A percentile compares a stretch with the other conserved stretches of the same genome.
Conservation (phyloP, 805 yeast species). For the Saccharomyces paradoxus region DNA sequence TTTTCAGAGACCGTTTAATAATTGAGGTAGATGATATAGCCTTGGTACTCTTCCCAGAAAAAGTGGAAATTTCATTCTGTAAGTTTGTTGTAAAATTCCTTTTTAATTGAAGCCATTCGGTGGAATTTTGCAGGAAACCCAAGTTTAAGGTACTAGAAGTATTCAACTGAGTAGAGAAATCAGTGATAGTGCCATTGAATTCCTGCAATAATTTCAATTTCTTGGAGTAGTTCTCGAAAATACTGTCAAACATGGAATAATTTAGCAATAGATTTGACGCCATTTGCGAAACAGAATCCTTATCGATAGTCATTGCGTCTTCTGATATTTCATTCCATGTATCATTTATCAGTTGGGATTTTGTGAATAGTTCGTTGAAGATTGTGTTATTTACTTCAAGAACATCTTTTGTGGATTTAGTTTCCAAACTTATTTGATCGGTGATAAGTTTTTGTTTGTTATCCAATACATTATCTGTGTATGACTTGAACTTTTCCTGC, state of each 20-base stretch:
- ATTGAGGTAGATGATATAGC: neutral
- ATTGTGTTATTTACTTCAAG: constrained; percentile 7
- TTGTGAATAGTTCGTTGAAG: constrained; percentile 5
- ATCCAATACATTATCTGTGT: constrained; percentile 5
- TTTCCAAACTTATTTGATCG: neutral
- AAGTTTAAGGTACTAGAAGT: neutral
- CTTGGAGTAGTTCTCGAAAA: constrained; percentile 2
- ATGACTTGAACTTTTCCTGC: constrained; percentile 1
- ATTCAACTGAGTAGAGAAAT: neutral
- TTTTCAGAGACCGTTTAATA: neutral
- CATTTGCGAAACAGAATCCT: neutral
- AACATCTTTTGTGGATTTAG: constrained; percentile 1
- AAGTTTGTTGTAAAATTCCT: neutral
- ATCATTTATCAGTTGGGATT: constrained; percentile 11
- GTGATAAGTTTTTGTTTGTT: neutral
- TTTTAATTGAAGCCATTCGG: neutral
- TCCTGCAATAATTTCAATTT: neutral
- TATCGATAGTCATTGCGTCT: constrained; percentile 7
- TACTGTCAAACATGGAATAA: constrained; percentile 7
- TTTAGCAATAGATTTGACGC: constrained; percentile 6
- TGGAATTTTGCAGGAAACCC: neutral
- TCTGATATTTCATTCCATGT: constrained; percentile 8
- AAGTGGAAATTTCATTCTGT: neutral
- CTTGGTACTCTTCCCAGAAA: neutral
- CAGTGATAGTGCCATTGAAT: neutral